Conservation (phyloP, 192 early-diverging fungal genomes). For the Geosiphon pyriformis region DNA sequence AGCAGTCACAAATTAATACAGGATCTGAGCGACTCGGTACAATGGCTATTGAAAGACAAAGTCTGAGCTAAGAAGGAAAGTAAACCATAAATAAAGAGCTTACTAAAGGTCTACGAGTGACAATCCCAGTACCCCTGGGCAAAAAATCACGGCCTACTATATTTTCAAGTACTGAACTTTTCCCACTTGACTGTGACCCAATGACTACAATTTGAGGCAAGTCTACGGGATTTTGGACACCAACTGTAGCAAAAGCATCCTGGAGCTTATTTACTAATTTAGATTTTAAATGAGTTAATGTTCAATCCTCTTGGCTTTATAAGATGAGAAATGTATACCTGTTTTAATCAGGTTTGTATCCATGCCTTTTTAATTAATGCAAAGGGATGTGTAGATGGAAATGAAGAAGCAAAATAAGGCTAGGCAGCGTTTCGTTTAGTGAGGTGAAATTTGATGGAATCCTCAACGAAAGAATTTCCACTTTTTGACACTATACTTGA, state of each 20-base stretch:
- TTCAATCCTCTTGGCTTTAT: neutral
- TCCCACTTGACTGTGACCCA: conserved; percentile 85
- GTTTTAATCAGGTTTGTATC: conserved; percentile 51
- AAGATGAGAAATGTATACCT: conserved; percentile 21
- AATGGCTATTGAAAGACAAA: neutral
- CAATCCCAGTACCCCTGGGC: conserved; percentile 95
- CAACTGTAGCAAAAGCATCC: conserved; percentile 84
- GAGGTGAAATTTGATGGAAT: too few species aligned
- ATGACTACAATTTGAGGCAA: conserved; percentile 85
- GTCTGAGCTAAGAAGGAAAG: too few species aligned
- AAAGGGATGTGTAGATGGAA: neutral
- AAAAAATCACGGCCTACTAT: conserved; percentile 99
- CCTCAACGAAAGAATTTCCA: too few species aligned
- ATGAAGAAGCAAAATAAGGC: too few species aligned
- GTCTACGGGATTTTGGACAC: conserved; percentile 86
- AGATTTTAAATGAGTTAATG: neutral
- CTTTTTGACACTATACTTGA: too few species aligned
- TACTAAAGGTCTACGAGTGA: conserved; percentile 93
- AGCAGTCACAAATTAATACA: neutral
- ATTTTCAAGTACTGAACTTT: conserved; percentile 98
- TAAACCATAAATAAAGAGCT: conserved; percentile 1
- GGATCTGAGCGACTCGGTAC: neutral
- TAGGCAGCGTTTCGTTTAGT: too few species aligned
- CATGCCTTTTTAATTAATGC: conserved; percentile 26
- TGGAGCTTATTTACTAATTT: conserved; percentile 74